Evolutionary conservation across 2,329 filamentous ascomycete genomes (phyloP).

Genomic region (Cercospora canescens): DNA sequence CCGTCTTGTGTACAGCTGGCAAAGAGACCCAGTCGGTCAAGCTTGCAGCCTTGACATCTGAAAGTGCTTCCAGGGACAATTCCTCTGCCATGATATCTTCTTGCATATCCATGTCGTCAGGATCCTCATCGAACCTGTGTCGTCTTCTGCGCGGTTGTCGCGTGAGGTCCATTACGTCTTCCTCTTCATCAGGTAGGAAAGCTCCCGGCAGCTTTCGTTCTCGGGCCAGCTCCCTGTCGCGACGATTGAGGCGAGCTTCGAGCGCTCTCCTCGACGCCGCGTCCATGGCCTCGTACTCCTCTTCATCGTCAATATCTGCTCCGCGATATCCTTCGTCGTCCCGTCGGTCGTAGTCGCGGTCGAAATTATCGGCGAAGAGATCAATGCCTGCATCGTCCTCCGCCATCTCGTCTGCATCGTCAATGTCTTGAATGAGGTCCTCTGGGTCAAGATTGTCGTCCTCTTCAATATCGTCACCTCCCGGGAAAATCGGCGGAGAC

Average conservation of each 20-base stretch:
- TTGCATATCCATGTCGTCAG: constrained; percentile 83
- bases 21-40: constrained; percentile 94
- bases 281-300: constrained; percentile 70
- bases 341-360: constrained; percentile 58
- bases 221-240: constrained; percentile 71
- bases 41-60: constrained; percentile 90
- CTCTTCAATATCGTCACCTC: constrained; percentile 64
- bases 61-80: constrained; percentile 83
- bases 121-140: constrained; percentile 91
- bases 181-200: constrained; percentile 75
- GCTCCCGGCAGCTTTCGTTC: constrained; percentile 68
- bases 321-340: constrained; percentile 65
- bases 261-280: constrained; percentile 66
- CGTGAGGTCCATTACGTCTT: constrained; percentile 83
- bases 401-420: constrained; percentile 67
- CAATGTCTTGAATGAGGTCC: constrained; percentile 64
- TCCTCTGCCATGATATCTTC: constrained; percentile 96
- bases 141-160: constrained; percentile 81
- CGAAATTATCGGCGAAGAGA: constrained; percentile 69
- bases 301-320: constrained; percentile 74
- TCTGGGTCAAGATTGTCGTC: constrained; percentile 71
- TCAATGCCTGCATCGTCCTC: constrained; percentile 71
- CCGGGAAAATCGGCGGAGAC: constrained; percentile 65
- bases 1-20: constrained; percentile 84
- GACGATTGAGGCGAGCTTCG: constrained; percentile 70